Evolutionary conservation across 2,329 filamentous ascomycete genomes (phyloP).

Genomic region (Ascochyta lentis): DNA sequence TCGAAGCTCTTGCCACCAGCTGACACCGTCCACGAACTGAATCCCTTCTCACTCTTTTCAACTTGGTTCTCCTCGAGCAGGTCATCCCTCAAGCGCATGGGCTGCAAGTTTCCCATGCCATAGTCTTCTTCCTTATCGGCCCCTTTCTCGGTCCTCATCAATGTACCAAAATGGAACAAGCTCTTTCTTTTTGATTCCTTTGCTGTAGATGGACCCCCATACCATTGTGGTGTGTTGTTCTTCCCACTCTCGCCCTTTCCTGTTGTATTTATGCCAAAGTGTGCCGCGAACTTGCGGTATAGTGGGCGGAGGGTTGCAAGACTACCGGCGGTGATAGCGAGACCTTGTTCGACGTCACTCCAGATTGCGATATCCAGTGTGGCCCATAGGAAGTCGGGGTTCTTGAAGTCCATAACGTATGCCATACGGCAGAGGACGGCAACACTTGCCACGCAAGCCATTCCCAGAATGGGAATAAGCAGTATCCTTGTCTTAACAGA

Average conservation of each 20-base stretch:
- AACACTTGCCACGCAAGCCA: conserved; percentile 57
- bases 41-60: conserved; percentile 34
- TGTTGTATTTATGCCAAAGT: conserved; percentile 30
- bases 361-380: conserved; percentile 49
- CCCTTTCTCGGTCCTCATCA: conserved; percentile 33
- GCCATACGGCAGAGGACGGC: conserved; percentile 46
- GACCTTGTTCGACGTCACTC: conserved; percentile 47
- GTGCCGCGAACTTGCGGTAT: conserved; percentile 34
- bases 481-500: conserved; percentile 55
- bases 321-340: conserved; percentile 46
- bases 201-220: conserved; percentile 14
- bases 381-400: conserved; percentile 45
- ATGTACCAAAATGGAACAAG: conserved; percentile 32
- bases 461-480: conserved; percentile 56
- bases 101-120: conserved; percentile 30
- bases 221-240: conserved; percentile 30
- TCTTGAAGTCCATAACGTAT: conserved; percentile 45
- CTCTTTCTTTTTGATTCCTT: conserved; percentile 27
- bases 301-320: conserved; percentile 48
- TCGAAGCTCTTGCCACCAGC: conserved; percentile 36
- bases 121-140: conserved; percentile 32
- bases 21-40: conserved; percentile 39
- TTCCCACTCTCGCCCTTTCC: conserved; percentile 20
- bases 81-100: conserved; percentile 39
- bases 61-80: conserved; percentile 23